Percentiles rank a stretch among this genome's conserved stretches.
Evolutionary conservation across 805 yeast genomes (phyloP).

Genomic region (Candida maesae): DNA sequence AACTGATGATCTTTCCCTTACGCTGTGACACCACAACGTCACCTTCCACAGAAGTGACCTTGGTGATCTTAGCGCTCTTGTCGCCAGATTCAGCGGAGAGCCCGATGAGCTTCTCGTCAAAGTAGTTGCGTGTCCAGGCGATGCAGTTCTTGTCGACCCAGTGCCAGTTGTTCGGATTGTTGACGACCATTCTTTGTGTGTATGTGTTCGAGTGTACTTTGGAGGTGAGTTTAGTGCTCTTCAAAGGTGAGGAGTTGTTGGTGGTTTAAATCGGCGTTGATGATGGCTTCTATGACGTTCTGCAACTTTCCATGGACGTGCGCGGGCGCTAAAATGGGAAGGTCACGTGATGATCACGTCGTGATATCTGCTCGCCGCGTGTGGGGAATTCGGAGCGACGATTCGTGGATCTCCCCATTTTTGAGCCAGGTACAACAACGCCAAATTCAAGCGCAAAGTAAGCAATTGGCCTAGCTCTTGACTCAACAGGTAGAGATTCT

Average conservation of each 20-base stretch:
- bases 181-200: neutral
- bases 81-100: constrained; percentile 27
- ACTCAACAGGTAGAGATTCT: too few species aligned
- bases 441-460: too few species aligned
- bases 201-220: neutral
- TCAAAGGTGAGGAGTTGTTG: too few species aligned
- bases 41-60: constrained; percentile 63
- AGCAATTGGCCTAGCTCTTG: too few species aligned
- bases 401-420: neutral
- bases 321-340: too few species aligned
- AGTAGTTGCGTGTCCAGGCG: constrained; percentile 25
- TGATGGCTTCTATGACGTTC: too few species aligned
- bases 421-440: neutral
- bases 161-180: constrained; percentile 1
- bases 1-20: constrained; percentile 90
- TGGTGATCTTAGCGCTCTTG: constrained; percentile 33
- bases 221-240: too few species aligned
- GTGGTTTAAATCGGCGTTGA: too few species aligned
- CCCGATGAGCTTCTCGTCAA: constrained; percentile 56
- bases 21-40: constrained; percentile 97
- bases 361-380: neutral
- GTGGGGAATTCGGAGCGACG: neutral
- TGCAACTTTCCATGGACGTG: too few species aligned
- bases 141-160: constrained; percentile 1
- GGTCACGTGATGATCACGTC: neutral